Conservation (phyloP, 2,329 filamentous ascomycete genomes). For the Fusarium setosum region DNA sequence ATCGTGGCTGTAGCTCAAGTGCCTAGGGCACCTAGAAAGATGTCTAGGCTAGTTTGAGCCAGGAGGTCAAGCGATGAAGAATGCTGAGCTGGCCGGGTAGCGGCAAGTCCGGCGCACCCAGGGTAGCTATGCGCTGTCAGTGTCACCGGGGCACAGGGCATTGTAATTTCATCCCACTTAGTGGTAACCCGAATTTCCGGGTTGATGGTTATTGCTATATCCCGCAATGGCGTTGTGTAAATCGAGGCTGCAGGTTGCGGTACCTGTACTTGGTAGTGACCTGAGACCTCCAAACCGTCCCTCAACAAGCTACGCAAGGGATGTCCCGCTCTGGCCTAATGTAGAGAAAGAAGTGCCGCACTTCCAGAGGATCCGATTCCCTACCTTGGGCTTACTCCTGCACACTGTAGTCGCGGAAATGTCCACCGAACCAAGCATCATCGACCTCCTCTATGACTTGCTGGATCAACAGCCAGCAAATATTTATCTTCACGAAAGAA, state of each 20-base stretch:
- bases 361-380: neutral
- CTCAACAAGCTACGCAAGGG: neutral
- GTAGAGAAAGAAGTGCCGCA: neutral
- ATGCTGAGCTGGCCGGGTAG: neutral
- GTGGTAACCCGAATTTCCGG: neutral
- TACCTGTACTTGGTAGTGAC: slow-evolving; percentile 1
- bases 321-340: neutral
- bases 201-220: slow-evolving; percentile 2
- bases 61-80: neutral
- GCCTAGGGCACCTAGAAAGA: neutral
- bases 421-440: neutral
- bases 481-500: neutral
- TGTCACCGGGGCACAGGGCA: no score
- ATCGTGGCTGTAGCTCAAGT: neutral
- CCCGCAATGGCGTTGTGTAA: neutral
- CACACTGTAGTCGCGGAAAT: neutral
- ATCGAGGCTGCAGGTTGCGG: neutral
- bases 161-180: neutral
- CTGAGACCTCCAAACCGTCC: neutral
- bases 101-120: neutral
- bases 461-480: neutral
- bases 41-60: neutral
- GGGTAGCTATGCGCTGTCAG: neutral
- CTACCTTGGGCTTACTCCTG: neutral
- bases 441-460: neutral